Evolutionary conservation across 768 basidiomycete genomes (phyloP), one percentile per base, ranked within the genome.

Genomic region (Russula emetica): DNA sequence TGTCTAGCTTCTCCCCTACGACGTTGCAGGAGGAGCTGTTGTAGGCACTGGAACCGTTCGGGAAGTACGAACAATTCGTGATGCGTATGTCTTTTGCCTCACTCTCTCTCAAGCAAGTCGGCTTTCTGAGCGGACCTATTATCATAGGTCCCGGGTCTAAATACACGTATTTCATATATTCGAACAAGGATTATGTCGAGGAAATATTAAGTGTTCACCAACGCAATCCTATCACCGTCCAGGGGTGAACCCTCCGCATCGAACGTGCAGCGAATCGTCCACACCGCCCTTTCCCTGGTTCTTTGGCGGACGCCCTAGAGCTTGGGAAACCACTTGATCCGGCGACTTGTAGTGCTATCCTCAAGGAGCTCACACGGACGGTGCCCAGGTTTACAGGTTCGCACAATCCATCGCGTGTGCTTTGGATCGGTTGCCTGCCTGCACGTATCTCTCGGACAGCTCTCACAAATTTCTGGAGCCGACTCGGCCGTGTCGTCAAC

Each of bases 401-500:
- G 14, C 36, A 22, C 6, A 59, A 22, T 20, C 59, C 59, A 7
- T 61, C 59, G 18, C 63, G 55, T 5, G 63, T 64, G 42, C 38
- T 64, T 20, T 60, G 59, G 63, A 20, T 64, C 40, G 63, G 63
- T 2, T 64, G 14, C 59, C 59, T 2, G 1, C 5, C 63, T 1
- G 1, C 2, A 0, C 5, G n/a, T 13, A 26, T 64, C 1, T 30
- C 28, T 24, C 26, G 16, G 1, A 20, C 6, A 10, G 32, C 53
- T 32, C 62, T 66, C 30, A 14, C 24, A 20, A 49, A 47, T 11
- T 66, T 64, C n/a, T 66, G 57, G 57, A 59, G 52, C 54, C 47
- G 62, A 16, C 56, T 66, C 9, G 62, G 62, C 8, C 55, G 57
- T 11, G 57, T 66, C 20, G 66, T 64, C 20, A 62, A 60, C 32